Evolutionary conservation across 345 rosid genomes (phyloP), one percentile per base, ranked within the genome.

Genomic region (Raphanus raphanistrum): DNA sequence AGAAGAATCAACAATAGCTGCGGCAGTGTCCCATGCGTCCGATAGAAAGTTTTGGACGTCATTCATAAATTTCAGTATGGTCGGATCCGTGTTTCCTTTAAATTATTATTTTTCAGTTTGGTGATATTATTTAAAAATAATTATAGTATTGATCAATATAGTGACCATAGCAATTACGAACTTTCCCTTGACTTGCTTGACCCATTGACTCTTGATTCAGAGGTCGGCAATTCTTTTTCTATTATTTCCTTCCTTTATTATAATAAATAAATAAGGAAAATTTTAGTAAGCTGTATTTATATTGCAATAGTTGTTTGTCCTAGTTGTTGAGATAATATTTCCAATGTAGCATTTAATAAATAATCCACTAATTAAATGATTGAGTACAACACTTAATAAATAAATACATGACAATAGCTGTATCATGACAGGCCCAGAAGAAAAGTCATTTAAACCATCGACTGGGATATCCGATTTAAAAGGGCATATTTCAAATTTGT

Each of bases 201-300:
- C 72, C 70, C 29, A 52, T 16, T 68, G 72, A 69, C 73, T 68
- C 45, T 16, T 52, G 8, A 5, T 27, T 48, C 9, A 4, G 11
- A 72, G 57, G 81, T 78, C 82, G 78, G 82, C 74, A 79, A 73
- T 66, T 72, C 26, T 15, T 60, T 78, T 45, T 72, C 28, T 76
- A 32, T 45, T 16, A 31, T 61, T 17, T 76, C 25, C 8, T 33
- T 27, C 59, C 10, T 54, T 15, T 54, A 54, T n/a, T 13, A 41
- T 10, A 12, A 10, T 6, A 41, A 41, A 41, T 10, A 10, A 43
- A 15, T 15, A 50, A 50, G 6, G 15, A 50, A 50, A 15, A 9
- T 2, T 50, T 4, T 50, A 9, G 2, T 52, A 15, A 52, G 58
- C 9, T 52, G 58, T 50, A 45, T 45, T 13, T 43, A 21, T 43